Evolutionary conservation across 192 early-diverging fungal genomes (phyloP).

Genomic region (Dissophora ornata): DNA sequence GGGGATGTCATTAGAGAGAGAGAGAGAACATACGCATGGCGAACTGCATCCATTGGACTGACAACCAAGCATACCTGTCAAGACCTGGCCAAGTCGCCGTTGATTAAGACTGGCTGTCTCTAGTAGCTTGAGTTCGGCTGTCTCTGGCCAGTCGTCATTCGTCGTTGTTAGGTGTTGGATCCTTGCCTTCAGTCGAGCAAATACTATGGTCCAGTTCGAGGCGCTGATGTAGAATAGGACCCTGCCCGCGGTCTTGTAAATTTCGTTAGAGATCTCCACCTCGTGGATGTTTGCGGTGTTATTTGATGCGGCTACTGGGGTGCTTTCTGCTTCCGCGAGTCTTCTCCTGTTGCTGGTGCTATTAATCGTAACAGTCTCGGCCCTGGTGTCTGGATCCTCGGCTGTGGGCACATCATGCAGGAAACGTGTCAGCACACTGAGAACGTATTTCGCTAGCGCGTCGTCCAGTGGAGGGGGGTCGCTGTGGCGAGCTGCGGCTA

Average conservation of each 20-base stretch:
- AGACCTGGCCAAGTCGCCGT: slow-evolving; percentile 72
- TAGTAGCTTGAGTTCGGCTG: slow-evolving; percentile 86
- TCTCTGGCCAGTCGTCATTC: slow-evolving; percentile 74
- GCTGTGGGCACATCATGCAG: slow-evolving; percentile 66
- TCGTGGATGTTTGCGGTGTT: slow-evolving; percentile 20
- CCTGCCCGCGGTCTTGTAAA: slow-evolving; percentile 84
- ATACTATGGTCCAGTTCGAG: slow-evolving; percentile 88
- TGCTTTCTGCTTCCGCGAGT: slow-evolving; percentile 39
- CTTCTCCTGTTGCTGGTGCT: slow-evolving; percentile 47
- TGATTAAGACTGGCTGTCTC: slow-evolving; percentile 89
- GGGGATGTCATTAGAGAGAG: too few relatives aligned
- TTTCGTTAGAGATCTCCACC: slow-evolving; percentile 72
- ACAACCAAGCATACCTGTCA: slow-evolving; percentile 62
- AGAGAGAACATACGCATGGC: too few relatives aligned
- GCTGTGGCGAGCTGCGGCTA: slow-evolving; percentile 49
- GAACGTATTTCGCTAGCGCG: slow-evolving; percentile 71
- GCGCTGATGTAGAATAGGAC: slow-evolving; percentile 90
- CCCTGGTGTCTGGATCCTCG: slow-evolving; percentile 52
- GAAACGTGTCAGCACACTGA: slow-evolving; percentile 71
- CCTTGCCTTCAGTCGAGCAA: slow-evolving; percentile 75
- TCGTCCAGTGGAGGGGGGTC: slow-evolving; percentile 87
- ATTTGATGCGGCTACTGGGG: slow-evolving; percentile 48
- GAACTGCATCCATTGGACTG: too few relatives aligned
- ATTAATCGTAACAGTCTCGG: slow-evolving; percentile 23
- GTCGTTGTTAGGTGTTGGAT: slow-evolving; percentile 72